Conservation (phyloP, 2,329 filamentous ascomycete genomes). For the Monosporascus sp. region DNA sequence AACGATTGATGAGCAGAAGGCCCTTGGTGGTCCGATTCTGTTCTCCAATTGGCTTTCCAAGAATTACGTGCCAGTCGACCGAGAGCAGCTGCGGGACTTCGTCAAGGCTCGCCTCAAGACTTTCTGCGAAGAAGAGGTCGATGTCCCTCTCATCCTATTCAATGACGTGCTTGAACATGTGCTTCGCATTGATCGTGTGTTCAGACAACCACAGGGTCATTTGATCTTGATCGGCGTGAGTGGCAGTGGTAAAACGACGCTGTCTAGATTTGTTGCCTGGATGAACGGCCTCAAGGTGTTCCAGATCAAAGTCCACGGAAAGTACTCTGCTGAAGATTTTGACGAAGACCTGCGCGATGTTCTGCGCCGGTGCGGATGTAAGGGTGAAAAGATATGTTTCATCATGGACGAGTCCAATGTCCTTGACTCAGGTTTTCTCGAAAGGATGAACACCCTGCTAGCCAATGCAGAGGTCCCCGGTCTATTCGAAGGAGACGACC, state of each 20-base stretch:
- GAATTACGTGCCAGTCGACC: slow-evolving; percentile 94
- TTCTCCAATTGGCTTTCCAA: slow-evolving; percentile 99
- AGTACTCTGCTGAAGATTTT: slow-evolving; percentile 97
- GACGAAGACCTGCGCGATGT: slow-evolving; percentile 96
- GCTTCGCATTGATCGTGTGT: slow-evolving; percentile 95
- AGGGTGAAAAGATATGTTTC: slow-evolving; percentile 99
- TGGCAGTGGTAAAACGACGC: slow-evolving; percentile 95
- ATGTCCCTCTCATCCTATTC: slow-evolving; percentile 97
- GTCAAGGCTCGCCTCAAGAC: slow-evolving; percentile 96
- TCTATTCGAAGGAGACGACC: slow-evolving; percentile 98
- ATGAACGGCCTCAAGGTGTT: slow-evolving; percentile 99
- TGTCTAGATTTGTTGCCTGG: slow-evolving; percentile 98
- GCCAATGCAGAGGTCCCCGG: slow-evolving; percentile 99
- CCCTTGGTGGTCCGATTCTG: slow-evolving; percentile 85
- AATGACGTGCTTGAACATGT: slow-evolving; percentile 99
- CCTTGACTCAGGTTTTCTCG: slow-evolving; percentile 94
- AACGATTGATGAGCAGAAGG: slow-evolving; percentile 85
- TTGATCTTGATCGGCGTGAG: slow-evolving; percentile 98
- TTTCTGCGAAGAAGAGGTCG: slow-evolving; percentile 98
- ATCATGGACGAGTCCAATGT: slow-evolving; percentile 99
- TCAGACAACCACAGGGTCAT: slow-evolving; percentile 96
- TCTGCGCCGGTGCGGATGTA: slow-evolving; percentile 87
- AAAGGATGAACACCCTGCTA: slow-evolving; percentile 97
- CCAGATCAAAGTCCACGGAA: slow-evolving; percentile 99
- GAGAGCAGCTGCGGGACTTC: slow-evolving; percentile 91